Conservation (phyloP, 441 rosid species). For the Bruguiera hainesii region DNA sequence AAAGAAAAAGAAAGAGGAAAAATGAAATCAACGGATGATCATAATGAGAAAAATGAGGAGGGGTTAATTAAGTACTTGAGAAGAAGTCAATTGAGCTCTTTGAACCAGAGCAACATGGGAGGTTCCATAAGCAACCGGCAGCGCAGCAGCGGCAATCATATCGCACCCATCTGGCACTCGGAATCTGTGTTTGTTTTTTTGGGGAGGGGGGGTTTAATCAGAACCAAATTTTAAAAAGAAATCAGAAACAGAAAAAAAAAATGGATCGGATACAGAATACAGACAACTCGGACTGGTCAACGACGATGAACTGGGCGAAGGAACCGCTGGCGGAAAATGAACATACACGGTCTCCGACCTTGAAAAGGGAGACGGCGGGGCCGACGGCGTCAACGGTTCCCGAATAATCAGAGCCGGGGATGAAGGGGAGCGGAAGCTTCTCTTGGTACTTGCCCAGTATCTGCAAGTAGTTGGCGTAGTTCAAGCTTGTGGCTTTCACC, state of each 20-base stretch:
- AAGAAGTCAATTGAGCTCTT: conserved; percentile 66
- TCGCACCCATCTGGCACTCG: conserved; percentile 80
- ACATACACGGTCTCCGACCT: conserved; percentile 77
- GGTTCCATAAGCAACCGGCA: conserved; percentile 92
- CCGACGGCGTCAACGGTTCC: conserved; percentile 73
- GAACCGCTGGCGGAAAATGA: conserved; percentile 60
- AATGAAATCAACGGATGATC: not conserved
- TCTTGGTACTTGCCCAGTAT: conserved; percentile 88
- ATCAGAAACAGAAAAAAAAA: not conserved
- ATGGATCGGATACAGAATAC: not conserved
- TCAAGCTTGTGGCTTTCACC: conserved; percentile 86
- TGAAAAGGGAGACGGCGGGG: conserved; percentile 50
- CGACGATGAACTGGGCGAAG: conserved; percentile 75
- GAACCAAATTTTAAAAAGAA: not conserved
- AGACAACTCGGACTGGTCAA: conserved; percentile 66
- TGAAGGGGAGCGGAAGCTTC: conserved; percentile 74
- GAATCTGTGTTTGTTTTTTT: conserved; percentile 27
- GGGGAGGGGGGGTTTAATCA: not conserved
- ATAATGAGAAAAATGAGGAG: not conserved
- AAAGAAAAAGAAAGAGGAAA: not conserved
- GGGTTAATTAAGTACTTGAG: conserved; percentile 43
- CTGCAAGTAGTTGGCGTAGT: conserved; percentile 82
- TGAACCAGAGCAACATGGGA: conserved; percentile 93
- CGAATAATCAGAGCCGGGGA: conserved; percentile 91
- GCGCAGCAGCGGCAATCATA: conserved; percentile 75